Base-by-base conservation (phyloP, 305 asterid genomes). In the Petunia hybrid region DNA sequence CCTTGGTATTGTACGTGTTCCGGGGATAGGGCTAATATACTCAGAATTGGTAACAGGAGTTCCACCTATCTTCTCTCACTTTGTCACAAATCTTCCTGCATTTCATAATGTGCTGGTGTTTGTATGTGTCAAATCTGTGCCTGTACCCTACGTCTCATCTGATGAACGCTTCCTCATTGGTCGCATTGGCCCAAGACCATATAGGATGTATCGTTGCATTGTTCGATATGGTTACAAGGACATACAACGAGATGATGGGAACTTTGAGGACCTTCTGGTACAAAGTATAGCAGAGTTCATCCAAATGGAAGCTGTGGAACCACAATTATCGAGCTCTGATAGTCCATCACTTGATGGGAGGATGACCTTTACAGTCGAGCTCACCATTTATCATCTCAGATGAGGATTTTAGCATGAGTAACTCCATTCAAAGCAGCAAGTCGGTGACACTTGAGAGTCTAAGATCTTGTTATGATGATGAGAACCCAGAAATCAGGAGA, bases 1-100 rank as follows among this genome's bases (percentile, higher is more conserved):
- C 85, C 98, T 95, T 40, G 99, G 99, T 38, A 91, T 94, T 35
- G 98, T 92, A 39, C 98, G 98, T 38, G 99, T 96, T n/a, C 98
- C 98, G 0, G 98, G 99, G 4, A 93, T 96, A 77, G 99, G 99
- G 75, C 92, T 96, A 46, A 86, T 96, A 35, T 96, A 96, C 90
- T 96, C 99, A 0, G 98, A 94, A 86, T 87, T 96, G 61, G 99
- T 97, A 14, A 93, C 97, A 0, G 99, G 99, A 66, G 97, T 96
- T 68, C 98, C 99, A 1, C 74, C 98, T n/a, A 93, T 96, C 84
- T 96, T 96, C 90, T 96, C 99, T 0, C 98, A 95, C 80, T 95
- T 95, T 38, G 98, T 94, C 35, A 95, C 98, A 0, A 95, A 95
- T 81, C 98, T 94, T 63, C 99, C 99, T 1, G 99, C 99, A 48